These are phyloP conservation scores for Nothophaeocryptopus gaeumannii DNA, from an alignment of 2,329 filamentous ascomycete species.

Conservation along the genomic window DNA sequence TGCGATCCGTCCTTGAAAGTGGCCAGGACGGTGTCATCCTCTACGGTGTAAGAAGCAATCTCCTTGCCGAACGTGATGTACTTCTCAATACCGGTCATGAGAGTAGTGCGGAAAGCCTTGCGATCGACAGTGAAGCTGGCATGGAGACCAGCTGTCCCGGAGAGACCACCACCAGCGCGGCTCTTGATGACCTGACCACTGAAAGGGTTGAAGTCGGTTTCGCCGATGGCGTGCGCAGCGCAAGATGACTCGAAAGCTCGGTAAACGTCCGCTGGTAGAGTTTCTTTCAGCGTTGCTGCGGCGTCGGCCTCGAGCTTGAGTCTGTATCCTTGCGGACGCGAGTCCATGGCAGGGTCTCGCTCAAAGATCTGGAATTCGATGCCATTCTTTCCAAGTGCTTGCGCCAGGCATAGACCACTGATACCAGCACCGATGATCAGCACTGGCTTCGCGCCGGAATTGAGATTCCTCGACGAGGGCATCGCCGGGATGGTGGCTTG, in stretches of 20 bases:
- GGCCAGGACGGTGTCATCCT: conserved; percentile 12
- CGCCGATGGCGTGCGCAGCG: conserved; percentile 19
- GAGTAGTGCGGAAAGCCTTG: conserved; percentile 17
- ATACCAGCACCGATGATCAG: conserved; percentile 26
- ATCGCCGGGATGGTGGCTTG: neutral
- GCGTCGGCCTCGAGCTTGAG: conserved; percentile 23
- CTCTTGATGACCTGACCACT: conserved; percentile 21
- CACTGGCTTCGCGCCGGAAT: conserved; percentile 6
- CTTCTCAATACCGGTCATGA: conserved; percentile 23
- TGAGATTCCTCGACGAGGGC: neutral
- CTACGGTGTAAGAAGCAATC: conserved; percentile 13
- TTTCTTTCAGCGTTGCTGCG: conserved; percentile 20
- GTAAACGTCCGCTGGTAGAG: conserved; percentile 20
- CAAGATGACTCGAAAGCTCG: conserved; percentile 20
- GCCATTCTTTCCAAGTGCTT: conserved; percentile 22
- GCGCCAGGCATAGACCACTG: conserved; percentile 24
- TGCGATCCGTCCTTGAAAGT: conserved; percentile 19
- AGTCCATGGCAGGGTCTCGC: conserved; percentile 20
- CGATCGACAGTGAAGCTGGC: conserved; percentile 23
- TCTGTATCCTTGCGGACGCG: conserved; percentile 25
- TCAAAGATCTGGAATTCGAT: conserved; percentile 24
- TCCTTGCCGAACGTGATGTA: conserved; percentile 22
- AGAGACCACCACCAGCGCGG: conserved; percentile 18
- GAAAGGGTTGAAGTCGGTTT: conserved; percentile 24
- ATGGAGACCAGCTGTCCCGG: conserved; percentile 15